Conservation (phyloP, 2,329 filamentous ascomycete genomes). For the Fusarium falciforme region DNA sequence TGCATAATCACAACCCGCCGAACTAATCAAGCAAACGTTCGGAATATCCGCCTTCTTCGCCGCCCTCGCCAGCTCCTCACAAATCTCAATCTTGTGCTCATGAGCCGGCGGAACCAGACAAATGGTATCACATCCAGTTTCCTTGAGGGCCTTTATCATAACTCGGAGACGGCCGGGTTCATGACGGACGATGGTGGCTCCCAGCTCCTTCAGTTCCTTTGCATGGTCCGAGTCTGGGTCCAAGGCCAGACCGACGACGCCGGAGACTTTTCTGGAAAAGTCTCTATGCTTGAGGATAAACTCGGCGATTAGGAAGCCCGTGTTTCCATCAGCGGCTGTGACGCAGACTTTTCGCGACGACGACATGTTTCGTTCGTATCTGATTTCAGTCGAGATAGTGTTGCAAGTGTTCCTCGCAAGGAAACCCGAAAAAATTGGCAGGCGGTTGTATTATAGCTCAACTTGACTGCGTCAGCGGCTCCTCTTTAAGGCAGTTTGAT, state of each 20-base stretch:
- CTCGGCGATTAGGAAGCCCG: conserved; percentile 62
- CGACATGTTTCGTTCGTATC: conserved; percentile 46
- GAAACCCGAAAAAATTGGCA: background rate
- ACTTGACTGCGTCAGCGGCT: background rate
- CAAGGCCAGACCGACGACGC: conserved; percentile 55
- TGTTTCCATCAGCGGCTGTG: conserved; percentile 62
- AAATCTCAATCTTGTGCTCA: conserved; percentile 16
- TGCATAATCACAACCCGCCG: conserved; percentile 49
- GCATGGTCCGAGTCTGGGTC: conserved; percentile 46
- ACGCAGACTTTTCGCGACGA: conserved; percentile 58
- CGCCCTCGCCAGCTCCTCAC: conserved; percentile 7
- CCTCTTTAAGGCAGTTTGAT: background rate
- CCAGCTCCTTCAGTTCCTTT: conserved; percentile 11
- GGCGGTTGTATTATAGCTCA: background rate
- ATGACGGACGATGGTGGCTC: conserved; percentile 14
- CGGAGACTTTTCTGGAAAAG: conserved; percentile 56
- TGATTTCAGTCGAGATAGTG: background rate
- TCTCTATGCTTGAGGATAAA: conserved; percentile 56
- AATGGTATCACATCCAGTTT: conserved; percentile 8
- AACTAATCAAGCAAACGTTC: conserved; percentile 21
- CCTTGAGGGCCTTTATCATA: conserved; percentile 6
- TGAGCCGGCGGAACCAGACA: conserved; percentile 17
- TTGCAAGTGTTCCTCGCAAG: background rate
- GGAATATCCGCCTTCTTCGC: conserved; percentile 16
- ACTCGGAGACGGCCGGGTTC: conserved; percentile 10